Conservation (phyloP, 257 asterid species). For the Ilex aquifolium region DNA sequence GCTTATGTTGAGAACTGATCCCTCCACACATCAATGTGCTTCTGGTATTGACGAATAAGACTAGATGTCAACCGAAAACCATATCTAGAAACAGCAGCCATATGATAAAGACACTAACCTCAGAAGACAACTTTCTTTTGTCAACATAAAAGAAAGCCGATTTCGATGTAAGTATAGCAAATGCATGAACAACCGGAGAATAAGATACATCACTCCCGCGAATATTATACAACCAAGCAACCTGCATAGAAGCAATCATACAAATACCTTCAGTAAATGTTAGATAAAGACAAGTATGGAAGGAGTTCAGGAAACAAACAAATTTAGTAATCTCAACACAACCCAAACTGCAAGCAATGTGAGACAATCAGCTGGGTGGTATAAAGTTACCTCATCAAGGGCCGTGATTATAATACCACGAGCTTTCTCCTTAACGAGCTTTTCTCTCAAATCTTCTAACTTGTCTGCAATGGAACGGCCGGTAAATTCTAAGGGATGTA, state of each 20-base stretch:
- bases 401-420: conserved; percentile 64
- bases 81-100: not conserved
- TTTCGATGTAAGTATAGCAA: conserved; percentile 65
- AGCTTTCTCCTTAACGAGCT: conserved; percentile 61
- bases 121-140: conserved; percentile 63
- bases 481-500: conserved; percentile 74
- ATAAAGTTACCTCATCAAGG: conserved; percentile 73
- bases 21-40: too few species aligned
- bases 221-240: conserved; percentile 85
- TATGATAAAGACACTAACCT: conserved; percentile 42
- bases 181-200: conserved; percentile 87
- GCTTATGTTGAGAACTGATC: too few species aligned
- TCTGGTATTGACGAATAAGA: too few species aligned
- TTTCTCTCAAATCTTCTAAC: conserved; percentile 70
- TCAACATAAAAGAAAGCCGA: conserved; percentile 89
- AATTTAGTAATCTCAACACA: not conserved
- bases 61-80: too few species aligned
- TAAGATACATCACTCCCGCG: conserved; percentile 92
- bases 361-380: not conserved
- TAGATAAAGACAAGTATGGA: not conserved
- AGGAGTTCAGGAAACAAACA: not conserved
- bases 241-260: conserved; percentile 40
- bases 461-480: conserved; percentile 81
- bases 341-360: conserved; percentile 4
- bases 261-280: not conserved